Percentiles rank a stretch among this genome's conserved stretches.
These are phyloP conservation scores for Akebia trifoliata DNA, from an alignment of 164 flowering plant genomes.

Conservation along the genomic window DNA sequence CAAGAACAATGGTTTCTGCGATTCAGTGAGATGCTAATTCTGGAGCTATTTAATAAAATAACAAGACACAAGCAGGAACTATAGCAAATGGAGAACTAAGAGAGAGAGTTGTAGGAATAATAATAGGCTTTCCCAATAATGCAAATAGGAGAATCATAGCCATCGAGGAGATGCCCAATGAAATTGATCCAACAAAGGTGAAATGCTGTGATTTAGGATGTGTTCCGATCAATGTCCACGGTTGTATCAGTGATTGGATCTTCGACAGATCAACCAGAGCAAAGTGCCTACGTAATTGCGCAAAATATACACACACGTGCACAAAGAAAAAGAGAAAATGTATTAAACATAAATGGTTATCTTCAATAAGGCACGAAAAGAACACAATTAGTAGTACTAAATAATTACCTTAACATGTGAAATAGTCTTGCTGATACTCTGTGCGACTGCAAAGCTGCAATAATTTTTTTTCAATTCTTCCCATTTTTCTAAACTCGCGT, in stretches of 20 bases:
- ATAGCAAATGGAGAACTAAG: no score
- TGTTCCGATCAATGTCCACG: neutral
- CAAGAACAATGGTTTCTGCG: no score
- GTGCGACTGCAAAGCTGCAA: no score
- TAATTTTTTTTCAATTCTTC: no score
- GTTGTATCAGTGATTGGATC: constrained; percentile 2
- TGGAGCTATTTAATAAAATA: no score
- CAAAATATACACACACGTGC: neutral
- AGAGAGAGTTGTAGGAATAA: no score
- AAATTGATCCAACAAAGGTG: constrained; percentile 3
- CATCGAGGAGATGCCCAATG: neutral
- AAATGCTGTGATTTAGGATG: neutral
- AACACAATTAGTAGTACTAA: neutral
- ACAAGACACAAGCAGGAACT: no score
- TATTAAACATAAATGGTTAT: no score
- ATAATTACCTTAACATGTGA: constrained; percentile 5
- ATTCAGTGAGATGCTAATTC: no score
- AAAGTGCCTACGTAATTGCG: constrained; percentile 11
- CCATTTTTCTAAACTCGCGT: neutral
- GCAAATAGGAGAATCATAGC: neutral
- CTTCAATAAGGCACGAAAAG: neutral
- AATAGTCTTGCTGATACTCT: constrained; percentile 6
- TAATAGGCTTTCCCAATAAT: no score
- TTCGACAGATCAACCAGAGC: constrained; percentile 4
- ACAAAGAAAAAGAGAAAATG: no score